Evolutionary conservation across 495 filamentous ascomycete genomes (phyloP), one percentile per base, ranked within the genome.

Genomic region (Penicillium longicatenatum): DNA sequence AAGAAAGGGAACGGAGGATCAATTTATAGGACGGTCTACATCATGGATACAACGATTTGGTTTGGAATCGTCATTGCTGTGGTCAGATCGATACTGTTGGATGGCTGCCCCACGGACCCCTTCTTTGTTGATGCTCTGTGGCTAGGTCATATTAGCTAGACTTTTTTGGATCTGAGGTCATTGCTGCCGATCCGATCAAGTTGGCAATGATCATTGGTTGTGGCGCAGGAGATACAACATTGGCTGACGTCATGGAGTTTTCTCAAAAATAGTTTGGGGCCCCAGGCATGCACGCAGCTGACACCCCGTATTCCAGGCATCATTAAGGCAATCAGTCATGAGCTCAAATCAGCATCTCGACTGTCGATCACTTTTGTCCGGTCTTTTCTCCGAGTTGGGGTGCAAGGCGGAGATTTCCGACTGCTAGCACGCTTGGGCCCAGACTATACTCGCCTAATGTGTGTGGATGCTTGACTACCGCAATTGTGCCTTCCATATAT

Each of bases 1-100:
- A 33, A 7, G n/a, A 5, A 33, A 30, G 46, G 50, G 46, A 35
- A 29, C 11, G 6, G 9, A 30, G 29, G 22, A n/a, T 39, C n/a
- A 19, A 17, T 42, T 56, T 56, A 48, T 48, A 56, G 24, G n/a
- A n/a, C 10, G 1, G 7, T 10, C 31, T 37, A 33, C 44, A 41
- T 45, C 29, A 19, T 33, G 22, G 17, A 29, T 17, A 22, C 30
- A 21, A 12, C 49, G 7, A n/a, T 24, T 39, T 35, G 31, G 30
- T 19, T 37, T 42, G 43, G 7, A 39, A 63, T 64, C 61, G 61
- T 64, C 64, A 61, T 64, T 51, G 54, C 51, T 37, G 53, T n/a
- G 58, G 45, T 64, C 58, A 16, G 52, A 54, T 58, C 50, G 41
- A 20, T 43, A 46, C 4, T 24, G 6, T 24, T 35, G 12, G 29